A percentile compares a stretch with the other conserved stretches of the same genome.
Evolutionary conservation across 2,329 filamentous ascomycete genomes (phyloP).

Genomic region (Penicillium aurantiogriseum): DNA sequence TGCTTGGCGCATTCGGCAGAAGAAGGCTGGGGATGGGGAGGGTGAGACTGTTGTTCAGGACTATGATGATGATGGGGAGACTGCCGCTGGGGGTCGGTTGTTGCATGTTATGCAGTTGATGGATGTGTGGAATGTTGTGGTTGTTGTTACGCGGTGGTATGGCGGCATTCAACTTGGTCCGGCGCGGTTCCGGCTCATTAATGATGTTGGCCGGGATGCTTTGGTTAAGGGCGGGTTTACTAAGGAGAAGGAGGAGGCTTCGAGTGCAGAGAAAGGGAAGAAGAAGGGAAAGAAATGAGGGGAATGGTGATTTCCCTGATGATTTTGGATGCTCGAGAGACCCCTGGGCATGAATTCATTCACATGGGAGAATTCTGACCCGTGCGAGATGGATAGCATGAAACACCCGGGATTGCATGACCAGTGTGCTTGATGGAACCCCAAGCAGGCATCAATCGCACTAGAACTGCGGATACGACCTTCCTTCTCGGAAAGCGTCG

Average conservation of each 20-base stretch:
- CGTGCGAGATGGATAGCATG: neutral
- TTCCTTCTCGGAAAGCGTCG: neutral
- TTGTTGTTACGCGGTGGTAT: constrained; percentile 94
- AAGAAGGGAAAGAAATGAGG: constrained; percentile 51
- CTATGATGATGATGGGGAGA: constrained; percentile 94
- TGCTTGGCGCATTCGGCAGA: constrained; percentile 75
- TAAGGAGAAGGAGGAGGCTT: constrained; percentile 45
- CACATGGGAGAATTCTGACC: neutral
- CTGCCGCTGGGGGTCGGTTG: constrained; percentile 80
- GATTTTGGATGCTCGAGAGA: neutral
- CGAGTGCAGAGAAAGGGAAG: constrained; percentile 52
- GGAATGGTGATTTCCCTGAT: neutral
- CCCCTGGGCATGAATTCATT: neutral
- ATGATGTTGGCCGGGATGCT: constrained; percentile 78
- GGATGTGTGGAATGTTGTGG: constrained; percentile 88
- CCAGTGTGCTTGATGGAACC: constrained; percentile 8
- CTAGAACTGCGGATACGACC: neutral
- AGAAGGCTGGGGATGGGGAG: constrained; percentile 34
- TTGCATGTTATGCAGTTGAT: constrained; percentile 91
- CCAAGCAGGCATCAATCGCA: constrained; percentile 1
- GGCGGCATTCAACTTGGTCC: constrained; percentile 87
- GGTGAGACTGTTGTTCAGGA: constrained; percentile 70
- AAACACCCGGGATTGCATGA: neutral
- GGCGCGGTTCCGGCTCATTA: constrained; percentile 86
- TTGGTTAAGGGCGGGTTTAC: constrained; percentile 74